Evolutionary conservation across 2,329 filamentous ascomycete species (phyloP), one percentile per base, ranked within the genome.

Genomic region (Rutstroemia sydowiana): DNA sequence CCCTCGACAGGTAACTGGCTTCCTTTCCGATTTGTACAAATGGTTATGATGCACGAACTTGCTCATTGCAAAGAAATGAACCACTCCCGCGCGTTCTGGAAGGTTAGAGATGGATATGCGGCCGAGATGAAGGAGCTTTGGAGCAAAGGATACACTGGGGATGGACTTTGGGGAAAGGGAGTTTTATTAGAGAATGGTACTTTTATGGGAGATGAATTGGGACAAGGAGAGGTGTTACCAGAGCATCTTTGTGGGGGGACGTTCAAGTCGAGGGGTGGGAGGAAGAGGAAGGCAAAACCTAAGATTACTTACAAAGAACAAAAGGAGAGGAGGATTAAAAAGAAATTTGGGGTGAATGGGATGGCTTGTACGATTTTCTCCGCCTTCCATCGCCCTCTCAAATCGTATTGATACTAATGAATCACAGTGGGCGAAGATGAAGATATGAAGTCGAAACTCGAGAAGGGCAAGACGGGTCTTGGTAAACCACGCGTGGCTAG

Each of bases 61-160:
- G 88, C 88, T 3, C 88, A 95, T 67, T 91, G 87, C 74, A 86
- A 88, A 67, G 85, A 95, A 66, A 95, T 95, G 90, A 95, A 95
- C 66, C 89, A 95, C 66, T 85, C 82, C 1, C 77, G 79, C 51
- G 81, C 79, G 2, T 95, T 95, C 63, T 95, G 89, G 88, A 77
- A 78, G 9, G 84, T 91, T 16, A 75, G 88, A 43, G 87, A 93
- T 66, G 70, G 73, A 39, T 93, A 87, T 63, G 84, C 87, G 1
- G 75, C 74, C 8, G 78, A 88, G 51, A 82, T 95, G 78, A 79
- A 82, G 56, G 73, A 60, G 1, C 71, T 95, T 1, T 93, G 88
- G 87, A 67, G 67, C 1, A 79, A 76, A 51, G 75, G 75, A 1
- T 95, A 93, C 64, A 85, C 79, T 0, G 89, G 89, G 2, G 88